Evolutionary conservation across 2,329 filamentous ascomycete genomes (phyloP).

Genomic region (Metarhizium album): DNA sequence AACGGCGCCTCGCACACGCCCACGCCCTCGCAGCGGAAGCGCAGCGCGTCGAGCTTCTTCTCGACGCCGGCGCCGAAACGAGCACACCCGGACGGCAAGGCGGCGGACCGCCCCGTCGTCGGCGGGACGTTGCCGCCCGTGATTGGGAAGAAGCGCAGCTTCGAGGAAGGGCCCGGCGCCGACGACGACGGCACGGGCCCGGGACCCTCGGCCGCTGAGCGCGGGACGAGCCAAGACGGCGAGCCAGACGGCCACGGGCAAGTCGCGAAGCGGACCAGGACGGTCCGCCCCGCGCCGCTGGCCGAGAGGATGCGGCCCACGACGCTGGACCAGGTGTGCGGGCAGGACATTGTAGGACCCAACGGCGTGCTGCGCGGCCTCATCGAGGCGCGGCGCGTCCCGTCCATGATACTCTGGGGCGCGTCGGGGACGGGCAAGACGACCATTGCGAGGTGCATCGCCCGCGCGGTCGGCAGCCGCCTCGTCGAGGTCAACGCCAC

Average conservation of each 20-base stretch:
- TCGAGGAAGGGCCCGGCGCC: constrained; percentile 42
- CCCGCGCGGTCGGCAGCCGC: constrained; percentile 66
- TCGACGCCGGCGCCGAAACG: constrained; percentile 49
- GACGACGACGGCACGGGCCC: constrained; percentile 4
- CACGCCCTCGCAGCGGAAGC: constrained; percentile 35
- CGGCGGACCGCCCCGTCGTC: constrained; percentile 21
- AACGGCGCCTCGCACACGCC: constrained; percentile 9
- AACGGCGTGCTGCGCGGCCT: constrained; percentile 75
- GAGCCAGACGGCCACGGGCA: constrained; percentile 6
- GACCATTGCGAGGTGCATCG: constrained; percentile 85
- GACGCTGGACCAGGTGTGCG: constrained; percentile 75
- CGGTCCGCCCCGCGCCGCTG: constrained; percentile 64
- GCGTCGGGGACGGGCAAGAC: constrained; percentile 75
- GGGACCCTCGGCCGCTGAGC: background rate
- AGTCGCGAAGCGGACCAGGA: constrained; percentile 55
- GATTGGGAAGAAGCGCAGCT: constrained; percentile 38
- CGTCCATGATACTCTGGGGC: constrained; percentile 94
- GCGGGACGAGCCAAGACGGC: constrained; percentile 1
- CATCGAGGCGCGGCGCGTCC: constrained; percentile 76
- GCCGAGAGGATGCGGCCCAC: constrained; percentile 89
- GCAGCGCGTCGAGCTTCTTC: constrained; percentile 48
- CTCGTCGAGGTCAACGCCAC: constrained; percentile 97
- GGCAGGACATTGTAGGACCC: constrained; percentile 82
- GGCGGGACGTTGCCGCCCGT: constrained; percentile 19
- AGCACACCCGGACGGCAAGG: constrained; percentile 21